These are phyloP conservation scores for Hyparrhenia diplandra DNA, from an alignment of 176 grass and related monocot species.

Conservation along the genomic window DNA sequence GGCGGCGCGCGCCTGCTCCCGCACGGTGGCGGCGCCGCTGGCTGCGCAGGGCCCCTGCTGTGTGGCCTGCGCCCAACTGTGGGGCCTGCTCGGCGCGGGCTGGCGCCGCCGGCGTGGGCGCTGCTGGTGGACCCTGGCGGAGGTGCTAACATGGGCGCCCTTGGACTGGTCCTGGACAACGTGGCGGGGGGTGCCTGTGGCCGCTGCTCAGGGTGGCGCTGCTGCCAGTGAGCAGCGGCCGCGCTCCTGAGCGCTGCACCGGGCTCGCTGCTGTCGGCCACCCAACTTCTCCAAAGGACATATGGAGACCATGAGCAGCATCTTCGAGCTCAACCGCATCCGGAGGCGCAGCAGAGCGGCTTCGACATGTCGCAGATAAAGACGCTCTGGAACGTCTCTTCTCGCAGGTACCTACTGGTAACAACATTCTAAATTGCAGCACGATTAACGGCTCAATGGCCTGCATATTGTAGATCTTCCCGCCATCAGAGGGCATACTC, in stretches of 20 bases:
- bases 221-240: constrained; percentile 20
- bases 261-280: constrained; percentile 39
- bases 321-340: constrained; percentile 63
- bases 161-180: constrained; percentile 38
- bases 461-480: too few relatives aligned
- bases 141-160: constrained; percentile 47
- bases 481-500: constrained; percentile 65
- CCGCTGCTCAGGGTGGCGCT: constrained; percentile 37
- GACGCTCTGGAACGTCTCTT: constrained; percentile 81
- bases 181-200: constrained; percentile 15
- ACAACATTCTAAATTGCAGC: too few relatives aligned
- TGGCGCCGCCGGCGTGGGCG: constrained; percentile 13
- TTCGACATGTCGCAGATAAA: constrained; percentile 60
- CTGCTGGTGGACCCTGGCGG: constrained; percentile 34
- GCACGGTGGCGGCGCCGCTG: constrained; percentile 31
- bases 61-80: background rate
- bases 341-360: constrained; percentile 48
- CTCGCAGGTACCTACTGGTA: constrained; percentile 65
- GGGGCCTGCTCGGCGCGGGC: background rate
- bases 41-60: constrained; percentile 12
- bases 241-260: constrained; percentile 31
- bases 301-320: constrained; percentile 63
- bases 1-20: constrained; percentile 24
- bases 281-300: constrained; percentile 50
- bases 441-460: too few relatives aligned